These are phyloP conservation scores for Candida fluviatilis DNA, from an alignment of 805 yeast species.

Conservation along the genomic window DNA sequence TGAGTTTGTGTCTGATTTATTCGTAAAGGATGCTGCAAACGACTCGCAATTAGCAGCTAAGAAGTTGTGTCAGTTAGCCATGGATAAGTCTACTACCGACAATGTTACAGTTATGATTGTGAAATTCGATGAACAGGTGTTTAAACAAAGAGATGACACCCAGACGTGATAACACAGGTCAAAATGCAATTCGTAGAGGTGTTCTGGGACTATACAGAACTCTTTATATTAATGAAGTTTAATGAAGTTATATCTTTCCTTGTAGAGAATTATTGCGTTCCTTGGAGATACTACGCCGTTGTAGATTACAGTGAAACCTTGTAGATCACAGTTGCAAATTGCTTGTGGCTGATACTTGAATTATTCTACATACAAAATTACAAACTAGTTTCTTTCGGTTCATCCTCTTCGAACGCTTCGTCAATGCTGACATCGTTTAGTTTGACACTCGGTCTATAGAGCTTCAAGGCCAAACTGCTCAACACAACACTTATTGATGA, in stretches of 20 bases:
- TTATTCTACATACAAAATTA: no score
- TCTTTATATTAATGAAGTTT: neutral
- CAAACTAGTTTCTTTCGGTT: conserved; percentile 6
- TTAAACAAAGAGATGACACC: conserved; percentile 18
- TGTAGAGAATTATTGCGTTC: no score
- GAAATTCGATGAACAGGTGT: conserved; percentile 44
- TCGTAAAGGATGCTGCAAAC: conserved; percentile 23
- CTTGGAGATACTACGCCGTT: no score
- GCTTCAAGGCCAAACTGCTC: conserved; percentile 50
- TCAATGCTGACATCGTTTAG: conserved; percentile 9
- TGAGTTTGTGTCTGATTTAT: conserved; percentile 53
- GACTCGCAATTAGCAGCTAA: conserved; percentile 67
- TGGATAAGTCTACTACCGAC: conserved; percentile 78
- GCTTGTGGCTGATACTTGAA: no score
- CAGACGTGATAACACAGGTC: no score
- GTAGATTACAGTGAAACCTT: no score
- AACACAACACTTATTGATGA: conserved; percentile 55
- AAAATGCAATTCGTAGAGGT: no score
- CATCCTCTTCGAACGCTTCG: conserved; percentile 9
- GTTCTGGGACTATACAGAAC: no score
- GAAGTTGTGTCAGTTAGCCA: conserved; percentile 65
- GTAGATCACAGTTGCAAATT: no score
- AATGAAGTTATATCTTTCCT: neutral
- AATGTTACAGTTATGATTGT: conserved; percentile 93
- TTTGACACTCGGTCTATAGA: conserved; percentile 39